Percentiles rank a stretch among this genome's conserved stretches.
These are phyloP conservation scores for Phytophthora tubulina DNA, from an alignment of 352 stramenopile species.

Conservation along the genomic window DNA sequence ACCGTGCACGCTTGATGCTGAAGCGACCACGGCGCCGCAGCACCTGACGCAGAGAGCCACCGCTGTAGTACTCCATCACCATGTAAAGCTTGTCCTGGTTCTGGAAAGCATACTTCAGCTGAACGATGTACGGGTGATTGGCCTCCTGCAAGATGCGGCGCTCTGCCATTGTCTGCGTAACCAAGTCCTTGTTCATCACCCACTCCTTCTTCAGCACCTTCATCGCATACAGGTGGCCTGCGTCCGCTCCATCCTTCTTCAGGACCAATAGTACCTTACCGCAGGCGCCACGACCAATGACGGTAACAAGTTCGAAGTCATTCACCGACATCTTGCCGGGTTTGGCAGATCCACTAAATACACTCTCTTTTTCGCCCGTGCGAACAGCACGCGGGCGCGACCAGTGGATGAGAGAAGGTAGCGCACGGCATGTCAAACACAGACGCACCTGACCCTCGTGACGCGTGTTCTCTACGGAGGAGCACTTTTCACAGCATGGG, in stretches of 20 bases:
- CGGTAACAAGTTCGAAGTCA: constrained; percentile 79
- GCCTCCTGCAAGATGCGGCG: constrained; percentile 78
- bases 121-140: constrained; percentile 82
- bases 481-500: constrained; percentile 76
- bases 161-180: constrained; percentile 83
- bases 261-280: constrained; percentile 76
- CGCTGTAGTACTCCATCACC: constrained; percentile 87
- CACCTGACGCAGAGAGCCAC: constrained; percentile 72
- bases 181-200: constrained; percentile 85
- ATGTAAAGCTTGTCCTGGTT: constrained; percentile 87
- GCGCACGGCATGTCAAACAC: constrained; percentile 62
- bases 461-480: constrained; percentile 66
- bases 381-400: constrained; percentile 70
- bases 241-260: constrained; percentile 73
- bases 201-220: constrained; percentile 86
- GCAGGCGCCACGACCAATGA: constrained; percentile 76
- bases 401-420: constrained; percentile 79
- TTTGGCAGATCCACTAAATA: constrained; percentile 71
- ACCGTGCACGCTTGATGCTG: constrained; percentile 75
- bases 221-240: constrained; percentile 74
- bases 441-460: constrained; percentile 74
- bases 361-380: constrained; percentile 74
- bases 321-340: constrained; percentile 80
- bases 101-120: constrained; percentile 81
- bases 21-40: constrained; percentile 71